Evolutionary conservation across 179 eudicot genomes (phyloP).

Genomic region (Sideroxylon spinosum): DNA sequence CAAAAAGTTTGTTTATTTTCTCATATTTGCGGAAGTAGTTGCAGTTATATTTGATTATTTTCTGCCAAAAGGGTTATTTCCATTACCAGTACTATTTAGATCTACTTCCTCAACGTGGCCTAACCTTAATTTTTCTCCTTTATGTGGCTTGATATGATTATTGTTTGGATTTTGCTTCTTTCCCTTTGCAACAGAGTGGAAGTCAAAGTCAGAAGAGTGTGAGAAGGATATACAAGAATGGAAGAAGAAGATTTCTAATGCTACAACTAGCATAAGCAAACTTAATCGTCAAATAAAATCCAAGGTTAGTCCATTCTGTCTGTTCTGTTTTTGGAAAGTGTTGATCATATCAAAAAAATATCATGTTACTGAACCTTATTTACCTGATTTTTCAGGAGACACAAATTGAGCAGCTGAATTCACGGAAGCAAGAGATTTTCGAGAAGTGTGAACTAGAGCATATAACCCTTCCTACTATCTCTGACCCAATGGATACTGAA

Average conservation of each 20-base stretch:
- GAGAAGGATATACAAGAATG: conserved; percentile 78
- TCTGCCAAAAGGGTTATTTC: neutral
- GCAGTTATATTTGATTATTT: conserved; percentile 1
- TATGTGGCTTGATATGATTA: no score
- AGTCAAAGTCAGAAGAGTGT: conserved; percentile 72
- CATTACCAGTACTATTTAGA: neutral
- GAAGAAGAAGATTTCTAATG: conserved; percentile 75
- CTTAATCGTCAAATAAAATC: conserved; percentile 71
- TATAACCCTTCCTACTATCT: conserved; percentile 61
- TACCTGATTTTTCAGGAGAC: conserved; percentile 55
- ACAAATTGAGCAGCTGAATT: conserved; percentile 56
- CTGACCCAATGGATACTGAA: conserved; percentile 87
- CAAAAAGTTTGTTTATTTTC: neutral
- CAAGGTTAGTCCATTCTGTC: conserved; percentile 45
- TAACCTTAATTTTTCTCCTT: no score
- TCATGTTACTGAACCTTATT: neutral
- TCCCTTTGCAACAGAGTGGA: conserved; percentile 49
- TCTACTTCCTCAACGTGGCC: no score
- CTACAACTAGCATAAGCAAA: conserved; percentile 73
- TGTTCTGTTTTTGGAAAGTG: neutral
- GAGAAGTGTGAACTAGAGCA: conserved; percentile 87
- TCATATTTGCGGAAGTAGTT: neutral
- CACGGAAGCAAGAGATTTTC: conserved; percentile 74
- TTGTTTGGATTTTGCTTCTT: neutral
- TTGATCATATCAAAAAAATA: neutral